phyloP scores from a whole-genome alignment of 345 rosid species.

The Isatis tinctoria region DNA sequence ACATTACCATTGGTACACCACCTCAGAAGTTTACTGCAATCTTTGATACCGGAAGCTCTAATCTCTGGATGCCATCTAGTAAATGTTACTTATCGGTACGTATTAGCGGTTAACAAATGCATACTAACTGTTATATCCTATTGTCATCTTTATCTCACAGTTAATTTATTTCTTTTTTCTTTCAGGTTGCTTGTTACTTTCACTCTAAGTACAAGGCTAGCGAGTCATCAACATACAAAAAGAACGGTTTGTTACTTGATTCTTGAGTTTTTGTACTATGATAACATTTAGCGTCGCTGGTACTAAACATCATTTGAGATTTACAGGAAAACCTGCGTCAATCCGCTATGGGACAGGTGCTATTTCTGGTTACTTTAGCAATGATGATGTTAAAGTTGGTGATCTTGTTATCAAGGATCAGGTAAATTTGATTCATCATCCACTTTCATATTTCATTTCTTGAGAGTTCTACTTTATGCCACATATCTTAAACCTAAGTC shows the following conservation, averaged over 20 bases:
- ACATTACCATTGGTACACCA: slow-evolving; percentile 80
- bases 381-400: slow-evolving; percentile 78
- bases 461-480: background rate
- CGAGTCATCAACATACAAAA: slow-evolving; percentile 60
- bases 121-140: background rate
- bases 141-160: background rate
- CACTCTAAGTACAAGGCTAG: slow-evolving; percentile 82
- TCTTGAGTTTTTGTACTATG: background rate
- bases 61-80: slow-evolving; percentile 87
- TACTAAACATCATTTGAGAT: background rate
- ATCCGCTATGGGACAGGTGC: slow-evolving; percentile 92
- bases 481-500: background rate
- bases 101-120: background rate
- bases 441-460: background rate
- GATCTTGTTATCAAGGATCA: slow-evolving; percentile 61
- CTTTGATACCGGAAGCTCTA: slow-evolving; percentile 93
- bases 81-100: slow-evolving; percentile 75
- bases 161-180: background rate
- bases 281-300: background rate
- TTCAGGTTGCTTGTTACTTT: slow-evolving; percentile 80
- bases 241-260: slow-evolving; percentile 51
- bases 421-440: slow-evolving; percentile 30
- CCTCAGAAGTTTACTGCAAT: slow-evolving; percentile 82
- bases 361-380: slow-evolving; percentile 79
- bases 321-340: slow-evolving; percentile 69